These are phyloP conservation scores for Ceratobasidium sp. DNA, from an alignment of 1,284 basidiomycete species.

Conservation along the genomic window DNA sequence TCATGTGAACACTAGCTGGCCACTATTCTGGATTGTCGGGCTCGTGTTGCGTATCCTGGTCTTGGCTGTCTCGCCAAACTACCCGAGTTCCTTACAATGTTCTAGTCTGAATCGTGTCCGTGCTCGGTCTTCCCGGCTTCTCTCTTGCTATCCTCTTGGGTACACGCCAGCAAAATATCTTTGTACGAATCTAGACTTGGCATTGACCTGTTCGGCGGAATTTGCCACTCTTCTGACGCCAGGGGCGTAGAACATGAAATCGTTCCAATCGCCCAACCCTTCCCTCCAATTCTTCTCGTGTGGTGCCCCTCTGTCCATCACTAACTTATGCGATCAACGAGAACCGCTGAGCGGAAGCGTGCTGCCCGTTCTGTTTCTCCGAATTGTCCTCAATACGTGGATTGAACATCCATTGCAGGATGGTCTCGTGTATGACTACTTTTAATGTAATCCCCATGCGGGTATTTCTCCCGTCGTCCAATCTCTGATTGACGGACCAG, in stretches of 20 bases:
- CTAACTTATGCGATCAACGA: constrained; percentile 26
- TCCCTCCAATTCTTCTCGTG: neutral
- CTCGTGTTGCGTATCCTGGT: neutral
- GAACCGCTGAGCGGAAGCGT: constrained; percentile 4
- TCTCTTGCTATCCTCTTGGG: constrained; percentile 4
- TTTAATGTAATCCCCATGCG: constrained; percentile 24
- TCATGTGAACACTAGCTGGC: constrained; percentile 29
- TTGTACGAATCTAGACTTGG: neutral
- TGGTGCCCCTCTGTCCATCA: neutral
- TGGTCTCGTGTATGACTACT: neutral
- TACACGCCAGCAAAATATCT: constrained; percentile 1
- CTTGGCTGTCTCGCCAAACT: constrained; percentile 2
- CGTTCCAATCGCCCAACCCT: constrained; percentile 21
- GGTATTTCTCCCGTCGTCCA: constrained; percentile 21
- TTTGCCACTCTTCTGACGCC: constrained; percentile 19
- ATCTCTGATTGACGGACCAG: neutral
- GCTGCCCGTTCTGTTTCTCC: constrained; percentile 38
- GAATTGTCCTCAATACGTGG: constrained; percentile 18
- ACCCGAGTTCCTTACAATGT: constrained; percentile 5
- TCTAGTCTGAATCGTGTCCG: neutral
- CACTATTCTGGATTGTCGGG: constrained; percentile 13
- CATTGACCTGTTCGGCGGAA: constrained; percentile 8
- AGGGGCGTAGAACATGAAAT: constrained; percentile 6
- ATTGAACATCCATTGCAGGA: neutral
- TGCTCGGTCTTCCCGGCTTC: constrained; percentile 1